Conservation (phyloP, 441 rosid genomes). For the Oxalis stricta region DNA sequence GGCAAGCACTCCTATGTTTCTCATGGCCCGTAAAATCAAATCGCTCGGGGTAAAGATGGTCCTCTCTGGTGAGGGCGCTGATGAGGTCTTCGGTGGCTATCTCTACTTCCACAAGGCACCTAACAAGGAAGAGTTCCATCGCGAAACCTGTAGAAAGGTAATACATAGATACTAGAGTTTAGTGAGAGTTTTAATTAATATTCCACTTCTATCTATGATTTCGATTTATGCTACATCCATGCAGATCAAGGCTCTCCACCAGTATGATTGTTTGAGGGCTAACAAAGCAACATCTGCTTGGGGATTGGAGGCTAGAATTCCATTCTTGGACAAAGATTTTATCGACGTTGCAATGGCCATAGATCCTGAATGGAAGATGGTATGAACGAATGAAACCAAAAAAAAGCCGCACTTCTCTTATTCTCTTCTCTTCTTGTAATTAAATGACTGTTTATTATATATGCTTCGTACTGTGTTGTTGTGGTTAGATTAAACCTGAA, state of each 20-base stretch:
- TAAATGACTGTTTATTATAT: background rate
- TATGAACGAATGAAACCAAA: conserved; percentile 6
- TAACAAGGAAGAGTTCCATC: conserved; percentile 83
- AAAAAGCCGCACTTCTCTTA: background rate
- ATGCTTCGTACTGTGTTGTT: background rate
- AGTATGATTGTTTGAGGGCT: conserved; percentile 97
- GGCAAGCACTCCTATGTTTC: conserved; percentile 99
- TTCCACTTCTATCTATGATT: conserved; percentile 3
- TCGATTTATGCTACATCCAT: background rate
- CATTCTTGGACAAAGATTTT: conserved; percentile 87
- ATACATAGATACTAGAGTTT: too few relatives aligned
- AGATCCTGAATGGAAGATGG: conserved; percentile 99
- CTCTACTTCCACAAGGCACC: conserved; percentile 98
- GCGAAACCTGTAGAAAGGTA: conserved; percentile 94
- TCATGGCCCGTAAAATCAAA: conserved; percentile 94
- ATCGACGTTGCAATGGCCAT: conserved; percentile 69
- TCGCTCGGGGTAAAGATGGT: conserved; percentile 99
- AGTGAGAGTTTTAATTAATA: background rate
- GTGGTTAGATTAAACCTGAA: conserved; percentile 41
- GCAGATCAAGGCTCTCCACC: conserved; percentile 94
- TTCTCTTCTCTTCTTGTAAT: background rate
- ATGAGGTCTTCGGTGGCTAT: conserved; percentile 96
- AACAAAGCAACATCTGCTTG: conserved; percentile 95
- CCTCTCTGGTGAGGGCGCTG: conserved; percentile 97
- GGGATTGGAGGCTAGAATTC: conserved; percentile 99